These are phyloP conservation scores for Agaricus subrufescens DNA, from an alignment of 768 basidiomycete species.

Conservation along the genomic window DNA sequence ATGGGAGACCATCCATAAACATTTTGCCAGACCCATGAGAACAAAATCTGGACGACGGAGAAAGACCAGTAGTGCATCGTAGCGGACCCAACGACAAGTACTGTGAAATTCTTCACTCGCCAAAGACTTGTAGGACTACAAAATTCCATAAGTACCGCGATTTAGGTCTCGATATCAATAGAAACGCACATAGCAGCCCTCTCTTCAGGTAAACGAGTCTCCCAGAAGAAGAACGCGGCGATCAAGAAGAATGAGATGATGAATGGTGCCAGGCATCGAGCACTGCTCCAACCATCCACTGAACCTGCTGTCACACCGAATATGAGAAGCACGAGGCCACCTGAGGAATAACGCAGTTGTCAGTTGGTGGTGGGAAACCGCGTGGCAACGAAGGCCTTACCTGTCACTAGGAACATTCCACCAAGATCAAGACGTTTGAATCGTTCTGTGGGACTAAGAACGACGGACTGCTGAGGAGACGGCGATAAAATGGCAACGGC, in stretches of 20 bases:
- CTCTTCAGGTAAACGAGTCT: slow-evolving; percentile 29
- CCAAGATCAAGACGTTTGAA: not conserved
- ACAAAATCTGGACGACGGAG: slow-evolving; percentile 27
- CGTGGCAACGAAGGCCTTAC: not conserved
- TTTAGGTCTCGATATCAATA: not conserved
- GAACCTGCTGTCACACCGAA: slow-evolving; percentile 38
- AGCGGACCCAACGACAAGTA: slow-evolving; percentile 27
- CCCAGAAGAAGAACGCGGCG: slow-evolving; percentile 43
- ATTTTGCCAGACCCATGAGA: slow-evolving; percentile 30
- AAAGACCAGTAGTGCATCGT: slow-evolving; percentile 37
- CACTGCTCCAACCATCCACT: slow-evolving; percentile 38
- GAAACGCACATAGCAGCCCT: slow-evolving; percentile 33
- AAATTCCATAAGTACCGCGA: not conserved
- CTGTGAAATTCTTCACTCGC: slow-evolving; percentile 33
- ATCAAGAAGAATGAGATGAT: slow-evolving; percentile 34
- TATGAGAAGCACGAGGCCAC: slow-evolving; percentile 28
- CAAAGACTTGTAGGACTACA: slow-evolving; percentile 24
- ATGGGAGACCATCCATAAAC: slow-evolving; percentile 30
- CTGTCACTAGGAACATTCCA: not conserved
- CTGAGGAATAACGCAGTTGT: slow-evolving; percentile 10
- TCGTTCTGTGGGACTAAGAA: not conserved
- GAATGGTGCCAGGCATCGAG: slow-evolving; percentile 37
- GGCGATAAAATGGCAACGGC: slow-evolving; percentile 29
- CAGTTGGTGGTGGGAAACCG: no score
- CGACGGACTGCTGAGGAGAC: slow-evolving; percentile 9